Base-by-base conservation (phyloP, 441 rosid species). In the Eugenia klotzschiana region DNA sequence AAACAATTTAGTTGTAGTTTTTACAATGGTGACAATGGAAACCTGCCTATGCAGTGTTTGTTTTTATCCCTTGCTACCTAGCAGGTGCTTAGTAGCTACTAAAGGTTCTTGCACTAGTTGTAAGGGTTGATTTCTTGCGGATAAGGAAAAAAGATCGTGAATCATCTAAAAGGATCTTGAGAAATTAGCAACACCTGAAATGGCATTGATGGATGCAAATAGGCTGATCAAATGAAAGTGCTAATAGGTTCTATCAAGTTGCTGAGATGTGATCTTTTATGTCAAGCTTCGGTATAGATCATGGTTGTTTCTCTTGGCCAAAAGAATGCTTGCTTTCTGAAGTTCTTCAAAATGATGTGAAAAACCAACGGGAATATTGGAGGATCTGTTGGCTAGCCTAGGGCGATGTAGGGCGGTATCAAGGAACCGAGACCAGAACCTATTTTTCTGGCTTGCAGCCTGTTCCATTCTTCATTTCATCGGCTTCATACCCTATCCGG, bases 201-300 rank as follows among this genome's bases (percentile, higher is more conserved):
- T 29, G 73, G 74, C n/a, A 29, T 18, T 8, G 43, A 16, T 5
- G 74, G 33, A 33, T 33, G 14, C 15, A 9, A n/a, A n/a, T 55
- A 7, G 33, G 41, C 5, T 9, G 77, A 18, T 64, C 46, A 20
- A 33, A 33, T 20, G 25, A 20, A 64, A 33, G 77, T 64, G 20
- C 46, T 2, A 9, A 0, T 33, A 0, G 25, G 2, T 64, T 64
- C 46, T 33, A 0, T 18, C 1, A 9, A 64, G 43, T 16, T 64
- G 46, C 25, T 33, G 25, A 64, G 46, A 33, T 64, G 46, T 9
- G 43, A 33, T 33, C 7, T 64, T 9, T 64, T 9, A 20, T 18
- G 46, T 33, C 77, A 20, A 33, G 46, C 25, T 29, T 29, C 2
- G 4, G 7, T 33, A 20, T 64, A 4, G 43, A 18, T 4, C n/a